These are phyloP conservation scores for Colletotrichum tanaceti DNA, from an alignment of 2,329 filamentous ascomycete genomes.

Conservation along the genomic window DNA sequence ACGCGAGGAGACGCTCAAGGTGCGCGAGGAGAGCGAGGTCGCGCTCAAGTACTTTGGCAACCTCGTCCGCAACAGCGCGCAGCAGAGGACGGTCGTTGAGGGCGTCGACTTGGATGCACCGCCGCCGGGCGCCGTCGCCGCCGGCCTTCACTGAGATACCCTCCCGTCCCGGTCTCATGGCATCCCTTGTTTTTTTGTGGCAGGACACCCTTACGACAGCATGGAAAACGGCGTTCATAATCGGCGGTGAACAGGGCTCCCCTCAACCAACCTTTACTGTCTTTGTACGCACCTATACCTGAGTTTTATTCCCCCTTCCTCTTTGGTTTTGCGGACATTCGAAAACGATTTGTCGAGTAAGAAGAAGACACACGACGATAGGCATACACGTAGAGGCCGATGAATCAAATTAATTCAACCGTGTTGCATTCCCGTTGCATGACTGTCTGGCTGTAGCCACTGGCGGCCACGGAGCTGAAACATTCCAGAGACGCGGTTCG, in stretches of 20 bases:
- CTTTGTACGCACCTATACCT: conserved; percentile 32
- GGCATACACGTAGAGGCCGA: conserved; percentile 17
- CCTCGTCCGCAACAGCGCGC: conserved; percentile 74
- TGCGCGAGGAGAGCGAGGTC: conserved; percentile 84
- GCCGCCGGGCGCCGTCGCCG: conserved; percentile 50
- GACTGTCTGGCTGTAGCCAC: too few species aligned
- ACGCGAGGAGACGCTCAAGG: conserved; percentile 85
- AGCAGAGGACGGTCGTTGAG: conserved; percentile 62
- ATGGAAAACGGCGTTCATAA: conserved; percentile 38
- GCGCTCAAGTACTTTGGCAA: conserved; percentile 92
- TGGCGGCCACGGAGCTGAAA: not conserved
- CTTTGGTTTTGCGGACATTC: not conserved
- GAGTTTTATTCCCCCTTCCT: conserved; percentile 24
- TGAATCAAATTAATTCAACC: not conserved
- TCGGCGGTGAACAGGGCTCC: conserved; percentile 29
- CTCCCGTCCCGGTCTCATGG: conserved; percentile 1
- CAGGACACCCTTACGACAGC: conserved; percentile 37
- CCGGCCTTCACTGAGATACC: conserved; percentile 32
- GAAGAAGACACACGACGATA: conserved; percentile 14
- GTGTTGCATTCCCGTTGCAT: not conserved
- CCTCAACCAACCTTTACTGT: conserved; percentile 20
- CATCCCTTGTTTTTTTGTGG: conserved; percentile 34
- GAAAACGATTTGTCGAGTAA: conserved; percentile 7
- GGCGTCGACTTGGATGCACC: conserved; percentile 67
- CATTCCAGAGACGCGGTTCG: not conserved